phyloP scores from a whole-genome alignment of 768 basidiomycete species.

The Amanita polypyramis region DNA sequence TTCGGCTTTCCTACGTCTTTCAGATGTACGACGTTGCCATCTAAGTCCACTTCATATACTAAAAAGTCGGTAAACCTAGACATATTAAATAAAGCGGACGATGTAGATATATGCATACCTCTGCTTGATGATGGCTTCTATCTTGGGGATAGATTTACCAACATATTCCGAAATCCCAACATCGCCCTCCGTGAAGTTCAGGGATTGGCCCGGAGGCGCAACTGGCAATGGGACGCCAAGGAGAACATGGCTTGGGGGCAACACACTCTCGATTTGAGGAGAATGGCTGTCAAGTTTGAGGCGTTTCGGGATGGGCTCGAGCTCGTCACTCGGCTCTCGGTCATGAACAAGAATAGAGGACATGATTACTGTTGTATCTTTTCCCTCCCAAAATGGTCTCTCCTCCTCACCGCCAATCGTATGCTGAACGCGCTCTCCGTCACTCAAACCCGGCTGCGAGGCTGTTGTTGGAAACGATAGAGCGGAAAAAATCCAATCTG shows the following conservation, averaged over 20 bases:
- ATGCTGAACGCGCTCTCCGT: constrained; percentile 45
- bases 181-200: constrained; percentile 64
- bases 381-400: constrained; percentile 11
- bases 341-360: constrained; percentile 31
- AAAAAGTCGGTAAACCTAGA: constrained; percentile 93
- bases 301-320: constrained; percentile 35
- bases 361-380: constrained; percentile 16
- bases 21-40: constrained; percentile 71
- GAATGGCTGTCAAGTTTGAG: constrained; percentile 24
- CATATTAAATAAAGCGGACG: constrained; percentile 2
- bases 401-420: constrained; percentile 36
- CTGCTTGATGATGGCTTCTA: constrained; percentile 95
- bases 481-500: constrained; percentile 82
- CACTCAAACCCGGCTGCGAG: constrained; percentile 71
- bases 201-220: constrained; percentile 34
- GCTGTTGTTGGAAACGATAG: constrained; percentile 71
- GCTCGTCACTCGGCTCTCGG: constrained; percentile 40
- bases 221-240: constrained; percentile 48
- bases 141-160: constrained; percentile 52
- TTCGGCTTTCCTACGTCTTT: constrained; percentile 65
- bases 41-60: constrained; percentile 83
- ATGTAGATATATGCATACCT: constrained; percentile 37
- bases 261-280: constrained; percentile 23
- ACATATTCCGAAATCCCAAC: constrained; percentile 91
- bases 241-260: constrained; percentile 70